Percentiles rank a stretch among this genome's conserved stretches.
These are phyloP conservation scores for Pezicula neosporulosa DNA, from an alignment of 2,329 filamentous ascomycete species.

Conservation along the genomic window DNA sequence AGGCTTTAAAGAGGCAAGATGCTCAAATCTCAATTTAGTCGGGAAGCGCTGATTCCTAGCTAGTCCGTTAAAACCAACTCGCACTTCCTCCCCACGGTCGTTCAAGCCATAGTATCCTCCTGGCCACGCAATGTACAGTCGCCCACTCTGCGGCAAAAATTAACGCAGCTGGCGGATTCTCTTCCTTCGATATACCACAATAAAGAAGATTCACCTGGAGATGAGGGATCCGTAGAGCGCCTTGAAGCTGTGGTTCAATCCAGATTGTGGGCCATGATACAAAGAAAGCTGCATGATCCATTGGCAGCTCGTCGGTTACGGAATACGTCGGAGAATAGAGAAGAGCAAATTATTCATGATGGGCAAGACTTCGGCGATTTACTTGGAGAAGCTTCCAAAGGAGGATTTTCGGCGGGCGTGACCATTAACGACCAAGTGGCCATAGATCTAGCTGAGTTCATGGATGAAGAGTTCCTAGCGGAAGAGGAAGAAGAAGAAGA, in stretches of 20 bases:
- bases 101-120: slow-evolving; percentile 9
- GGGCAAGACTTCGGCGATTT: background rate
- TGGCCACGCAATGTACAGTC: slow-evolving; percentile 16
- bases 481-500: background rate
- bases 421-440: no score
- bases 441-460: background rate
- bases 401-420: no score
- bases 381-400: background rate
- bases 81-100: slow-evolving; percentile 14
- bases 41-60: background rate
- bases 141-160: slow-evolving; percentile 15
- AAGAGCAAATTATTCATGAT: background rate
- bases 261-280: slow-evolving; percentile 7
- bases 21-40: background rate
- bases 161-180: slow-evolving; percentile 6
- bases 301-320: slow-evolving; percentile 4
- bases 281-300: slow-evolving; percentile 3
- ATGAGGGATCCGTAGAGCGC: background rate
- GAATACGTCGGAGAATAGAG: background rate
- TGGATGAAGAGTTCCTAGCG: background rate
- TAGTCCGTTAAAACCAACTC: slow-evolving; percentile 17
- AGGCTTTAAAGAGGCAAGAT: slow-evolving; percentile 20
- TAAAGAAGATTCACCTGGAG: background rate
- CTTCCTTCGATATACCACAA: background rate
- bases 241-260: slow-evolving; percentile 3